phyloP scores from a whole-genome alignment of 2,329 filamentous ascomycete species.

The Phialocephala sp. region DNA sequence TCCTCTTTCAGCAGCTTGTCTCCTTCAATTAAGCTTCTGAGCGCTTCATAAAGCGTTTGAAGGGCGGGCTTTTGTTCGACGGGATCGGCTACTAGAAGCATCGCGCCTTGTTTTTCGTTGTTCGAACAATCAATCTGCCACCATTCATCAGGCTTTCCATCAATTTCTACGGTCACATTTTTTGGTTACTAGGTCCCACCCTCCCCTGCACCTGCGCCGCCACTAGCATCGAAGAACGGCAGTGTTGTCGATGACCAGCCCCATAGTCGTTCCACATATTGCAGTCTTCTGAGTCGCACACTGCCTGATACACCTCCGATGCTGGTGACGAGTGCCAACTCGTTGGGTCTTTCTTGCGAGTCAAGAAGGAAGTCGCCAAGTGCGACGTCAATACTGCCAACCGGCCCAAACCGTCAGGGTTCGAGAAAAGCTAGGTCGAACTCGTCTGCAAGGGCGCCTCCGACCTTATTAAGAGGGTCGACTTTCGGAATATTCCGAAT shows the following conservation, averaged over 20 bases:
- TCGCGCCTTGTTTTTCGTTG: neutral
- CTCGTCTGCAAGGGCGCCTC: neutral
- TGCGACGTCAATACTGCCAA: neutral
- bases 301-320: neutral
- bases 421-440: too few species aligned
- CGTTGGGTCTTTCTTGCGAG: neutral
- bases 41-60: neutral
- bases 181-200: neutral
- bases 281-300: slow-evolving; percentile 1
- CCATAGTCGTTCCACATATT: neutral
- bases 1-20: neutral
- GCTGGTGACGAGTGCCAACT: neutral
- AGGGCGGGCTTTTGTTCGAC: neutral
- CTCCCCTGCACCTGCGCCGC: neutral
- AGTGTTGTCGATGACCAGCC: neutral
- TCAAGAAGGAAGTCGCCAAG: neutral
- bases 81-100: neutral
- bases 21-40: neutral
- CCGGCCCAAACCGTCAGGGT: neutral
- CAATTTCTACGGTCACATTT: neutral
- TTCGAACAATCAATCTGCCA: too few species aligned
- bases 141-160: neutral
- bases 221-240: neutral
- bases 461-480: neutral
- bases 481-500: neutral